Base-by-base conservation (phyloP, 2,329 filamentous ascomycete genomes). In the Ilyonectria mors-panacis region DNA sequence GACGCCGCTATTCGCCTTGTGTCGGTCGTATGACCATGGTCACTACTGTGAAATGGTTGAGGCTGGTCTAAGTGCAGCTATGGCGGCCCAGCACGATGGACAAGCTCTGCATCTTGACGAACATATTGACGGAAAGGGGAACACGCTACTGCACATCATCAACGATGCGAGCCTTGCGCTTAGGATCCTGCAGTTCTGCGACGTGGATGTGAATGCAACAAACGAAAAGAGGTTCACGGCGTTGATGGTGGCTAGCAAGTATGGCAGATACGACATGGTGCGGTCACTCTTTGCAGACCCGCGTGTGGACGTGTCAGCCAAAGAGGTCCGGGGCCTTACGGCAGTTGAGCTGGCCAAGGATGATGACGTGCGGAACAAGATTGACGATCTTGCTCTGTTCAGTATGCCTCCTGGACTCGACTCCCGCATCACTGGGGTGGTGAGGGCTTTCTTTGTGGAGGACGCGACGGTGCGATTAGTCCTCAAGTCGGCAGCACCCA, bases 201-300 rank as follows among this genome's bases (percentile, higher is more conserved):
- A 99, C 73, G 92, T 94, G n/a, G 94, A 99, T 77, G 93, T 95
- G 62, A 99, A 99, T 81, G 95, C 95, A 9, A 93, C 92, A 9
- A 99, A 99, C 77, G 95, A 98, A 74, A 97, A 94, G 82, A 92
- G 90, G 54, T 98, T 99, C 77, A 99, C 97, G 0, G 92, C 96
- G 2, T 85, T 99, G 63, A 99, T 99, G 96, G 93, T 99, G 69
- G 95, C 95, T 8, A 98, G 95, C 87, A 99, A 99, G 80, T 99
- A 98, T 77, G 96, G 96, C 37, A 90, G 96, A 69, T 92, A 97
- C 60, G 96, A 98, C 75, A 94, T 97, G 85, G 95, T 99, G 19
- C 88, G 95, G 65, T 91, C 92, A 10, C 86, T 99, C 6, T 98
- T 97, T 79, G 88, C 92, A 47, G 96, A 99, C 78, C 89, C 94